These are phyloP conservation scores for Anacardium occidentale DNA, from an alignment of 345 rosid genomes.

Conservation along the genomic window DNA sequence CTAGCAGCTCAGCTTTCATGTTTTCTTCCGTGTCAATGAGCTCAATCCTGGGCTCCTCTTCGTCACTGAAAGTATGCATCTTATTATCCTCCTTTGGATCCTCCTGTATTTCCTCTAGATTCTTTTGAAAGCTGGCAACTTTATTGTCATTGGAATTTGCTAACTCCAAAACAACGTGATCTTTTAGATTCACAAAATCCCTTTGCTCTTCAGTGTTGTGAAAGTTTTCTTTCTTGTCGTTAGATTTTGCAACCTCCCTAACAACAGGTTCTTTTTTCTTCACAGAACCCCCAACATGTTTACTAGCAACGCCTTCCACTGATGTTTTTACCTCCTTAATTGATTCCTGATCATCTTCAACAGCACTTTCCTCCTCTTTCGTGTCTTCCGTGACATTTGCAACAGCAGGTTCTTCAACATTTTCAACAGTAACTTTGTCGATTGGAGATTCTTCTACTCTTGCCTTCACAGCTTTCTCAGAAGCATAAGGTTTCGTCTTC, in stretches of 20 bases:
- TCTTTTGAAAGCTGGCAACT: constrained; percentile 1
- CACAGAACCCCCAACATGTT: not conserved
- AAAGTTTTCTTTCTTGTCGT: not conserved
- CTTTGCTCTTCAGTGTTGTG: not conserved
- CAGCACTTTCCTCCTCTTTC: constrained; percentile 18
- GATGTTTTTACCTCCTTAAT: constrained; percentile 11
- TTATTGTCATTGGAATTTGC: constrained; percentile 6
- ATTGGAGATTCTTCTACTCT: constrained; percentile 20
- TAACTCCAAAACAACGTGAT: constrained; percentile 8
- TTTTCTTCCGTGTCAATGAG: constrained; percentile 18
- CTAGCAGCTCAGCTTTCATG: constrained; percentile 17
- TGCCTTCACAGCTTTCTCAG: constrained; percentile 21
- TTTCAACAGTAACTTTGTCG: constrained; percentile 19
- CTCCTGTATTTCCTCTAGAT: constrained; percentile 10
- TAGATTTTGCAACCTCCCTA: constrained; percentile 1
- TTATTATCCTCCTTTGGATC: constrained; percentile 17
- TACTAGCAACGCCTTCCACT: constrained; percentile 7
- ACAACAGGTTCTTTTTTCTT: constrained; percentile 3
- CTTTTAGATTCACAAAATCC: constrained; percentile 6
- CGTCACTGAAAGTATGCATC: constrained; percentile 11
- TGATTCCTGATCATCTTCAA: constrained; percentile 22
- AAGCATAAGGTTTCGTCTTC: constrained; percentile 26
- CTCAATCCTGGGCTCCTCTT: constrained; percentile 20
- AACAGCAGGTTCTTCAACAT: constrained; percentile 17
- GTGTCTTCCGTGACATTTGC: constrained; percentile 16